These are phyloP conservation scores for Curvularia hawaiiensis DNA, from an alignment of 2,329 filamentous ascomycete genomes.

Conservation along the genomic window DNA sequence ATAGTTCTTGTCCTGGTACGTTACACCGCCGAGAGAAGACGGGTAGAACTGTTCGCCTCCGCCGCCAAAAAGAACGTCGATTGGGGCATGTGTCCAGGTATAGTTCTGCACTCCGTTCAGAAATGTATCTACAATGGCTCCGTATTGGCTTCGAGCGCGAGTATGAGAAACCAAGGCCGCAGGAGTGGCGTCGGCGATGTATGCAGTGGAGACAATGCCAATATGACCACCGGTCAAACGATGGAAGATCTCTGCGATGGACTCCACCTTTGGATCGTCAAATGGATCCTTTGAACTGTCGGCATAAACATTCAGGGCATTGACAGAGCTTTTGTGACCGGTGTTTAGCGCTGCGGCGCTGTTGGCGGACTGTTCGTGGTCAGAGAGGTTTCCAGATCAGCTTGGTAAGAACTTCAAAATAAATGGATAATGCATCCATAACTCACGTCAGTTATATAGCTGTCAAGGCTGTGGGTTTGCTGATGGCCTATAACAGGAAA, in stretches of 20 bases:
- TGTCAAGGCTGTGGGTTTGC: constrained; percentile 86
- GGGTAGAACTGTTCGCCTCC: constrained; percentile 80
- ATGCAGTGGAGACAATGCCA: constrained; percentile 76
- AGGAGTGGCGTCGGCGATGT: constrained; percentile 81
- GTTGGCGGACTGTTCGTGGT: too few relatives aligned
- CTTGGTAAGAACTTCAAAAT: too few relatives aligned
- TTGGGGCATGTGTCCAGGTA: constrained; percentile 76
- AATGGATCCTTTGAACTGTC: constrained; percentile 75
- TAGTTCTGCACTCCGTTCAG: constrained; percentile 79
- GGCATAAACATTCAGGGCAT: constrained; percentile 80
- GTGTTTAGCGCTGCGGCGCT: constrained; percentile 76
- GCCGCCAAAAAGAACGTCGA: constrained; percentile 79
- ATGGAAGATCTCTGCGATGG: constrained; percentile 77
- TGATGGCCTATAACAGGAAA: constrained; percentile 87
- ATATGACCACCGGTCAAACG: constrained; percentile 68
- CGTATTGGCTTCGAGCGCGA: constrained; percentile 70
- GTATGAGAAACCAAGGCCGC: constrained; percentile 68
- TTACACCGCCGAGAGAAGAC: constrained; percentile 59
- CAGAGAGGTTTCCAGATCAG: too few relatives aligned
- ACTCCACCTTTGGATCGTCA: constrained; percentile 87
- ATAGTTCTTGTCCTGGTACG: constrained; percentile 75
- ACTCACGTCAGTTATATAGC: constrained; percentile 87
- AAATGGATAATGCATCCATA: constrained; percentile 47
- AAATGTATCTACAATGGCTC: constrained; percentile 74
- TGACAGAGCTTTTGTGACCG: constrained; percentile 83